Evolutionary conservation across 176 grass and related monocot species (phyloP).

Genomic region (Ampelocalamus luodianensis): DNA sequence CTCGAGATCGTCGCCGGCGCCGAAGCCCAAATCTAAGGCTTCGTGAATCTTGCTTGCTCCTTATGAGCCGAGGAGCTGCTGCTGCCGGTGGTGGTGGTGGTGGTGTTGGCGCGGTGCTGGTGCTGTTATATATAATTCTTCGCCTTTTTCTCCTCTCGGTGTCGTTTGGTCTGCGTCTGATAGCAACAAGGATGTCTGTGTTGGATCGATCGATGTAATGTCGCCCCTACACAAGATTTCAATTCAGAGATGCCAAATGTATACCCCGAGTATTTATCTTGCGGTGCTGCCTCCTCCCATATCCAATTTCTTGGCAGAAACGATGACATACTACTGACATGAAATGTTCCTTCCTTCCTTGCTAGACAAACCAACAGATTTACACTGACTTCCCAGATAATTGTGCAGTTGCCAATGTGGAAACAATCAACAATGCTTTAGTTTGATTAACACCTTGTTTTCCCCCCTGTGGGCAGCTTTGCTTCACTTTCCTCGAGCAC

Average conservation of each 20-base stretch:
- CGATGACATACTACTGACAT: not conserved
- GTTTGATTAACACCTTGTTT: too few species aligned
- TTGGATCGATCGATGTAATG: constrained; percentile 12
- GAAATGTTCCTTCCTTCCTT: not conserved
- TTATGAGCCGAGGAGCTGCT: not conserved
- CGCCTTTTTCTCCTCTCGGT: not conserved
- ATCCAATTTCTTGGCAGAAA: not conserved
- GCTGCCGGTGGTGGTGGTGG: not conserved
- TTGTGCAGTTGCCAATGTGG: not conserved
- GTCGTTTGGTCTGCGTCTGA: constrained; percentile 27
- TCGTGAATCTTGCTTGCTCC: not conserved
- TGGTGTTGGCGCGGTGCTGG: not conserved
- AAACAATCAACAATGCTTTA: not conserved
- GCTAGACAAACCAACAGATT: not conserved
- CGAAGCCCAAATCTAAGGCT: constrained; percentile 37
- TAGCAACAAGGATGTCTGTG: constrained; percentile 42
- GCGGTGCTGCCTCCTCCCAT: not conserved
- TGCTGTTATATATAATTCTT: constrained; percentile 50
- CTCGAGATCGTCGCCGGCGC: constrained; percentile 82
- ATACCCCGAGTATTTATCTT: constrained; percentile 40
- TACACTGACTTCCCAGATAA: not conserved
- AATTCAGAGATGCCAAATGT: constrained; percentile 54
- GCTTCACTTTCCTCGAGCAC: too few species aligned
- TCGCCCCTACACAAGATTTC: constrained; percentile 34
- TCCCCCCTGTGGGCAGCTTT: too few species aligned